Evolutionary conservation across 116 monocot species (phyloP).

Genomic region (Phalaenopsis hybrid): DNA sequence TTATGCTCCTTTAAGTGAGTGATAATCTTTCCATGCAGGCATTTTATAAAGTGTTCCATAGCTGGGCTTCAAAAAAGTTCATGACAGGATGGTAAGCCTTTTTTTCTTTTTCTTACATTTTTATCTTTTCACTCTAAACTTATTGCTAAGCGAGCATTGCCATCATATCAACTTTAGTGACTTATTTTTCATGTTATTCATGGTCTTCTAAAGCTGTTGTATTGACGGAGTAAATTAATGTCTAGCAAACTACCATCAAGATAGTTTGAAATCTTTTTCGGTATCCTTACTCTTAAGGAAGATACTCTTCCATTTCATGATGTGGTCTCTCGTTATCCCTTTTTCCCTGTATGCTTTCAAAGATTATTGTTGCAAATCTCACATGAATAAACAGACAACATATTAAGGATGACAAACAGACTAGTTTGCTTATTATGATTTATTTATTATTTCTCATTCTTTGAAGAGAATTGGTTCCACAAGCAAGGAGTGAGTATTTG

Average conservation of each 20-base stretch:
- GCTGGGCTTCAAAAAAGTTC: slow-evolving; percentile 22
- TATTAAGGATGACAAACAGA: neutral
- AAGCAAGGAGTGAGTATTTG: neutral
- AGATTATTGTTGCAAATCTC: neutral
- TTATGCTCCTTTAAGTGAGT: neutral
- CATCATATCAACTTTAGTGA: slow-evolving; percentile 1
- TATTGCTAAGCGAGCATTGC: neutral
- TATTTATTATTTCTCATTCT: neutral
- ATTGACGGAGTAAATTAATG: neutral
- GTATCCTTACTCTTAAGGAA: neutral
- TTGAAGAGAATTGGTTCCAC: neutral
- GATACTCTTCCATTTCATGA: neutral
- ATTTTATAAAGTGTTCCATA: slow-evolving; percentile 12
- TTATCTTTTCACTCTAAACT: neutral
- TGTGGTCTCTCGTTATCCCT: neutral
- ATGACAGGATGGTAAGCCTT: slow-evolving; percentile 70
- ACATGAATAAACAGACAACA: neutral
- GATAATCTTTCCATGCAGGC: slow-evolving; percentile 2
- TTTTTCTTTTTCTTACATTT: neutral
- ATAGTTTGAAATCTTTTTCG: neutral
- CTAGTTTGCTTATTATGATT: neutral
- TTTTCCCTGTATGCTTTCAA: neutral
- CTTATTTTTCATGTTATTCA: neutral
- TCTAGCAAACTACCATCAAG: neutral
- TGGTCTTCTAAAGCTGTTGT: neutral